A percentile compares a stretch with the other conserved stretches of the same genome.
Conservation (phyloP, 164 flowering plant species). For the Platanus orientalis region DNA sequence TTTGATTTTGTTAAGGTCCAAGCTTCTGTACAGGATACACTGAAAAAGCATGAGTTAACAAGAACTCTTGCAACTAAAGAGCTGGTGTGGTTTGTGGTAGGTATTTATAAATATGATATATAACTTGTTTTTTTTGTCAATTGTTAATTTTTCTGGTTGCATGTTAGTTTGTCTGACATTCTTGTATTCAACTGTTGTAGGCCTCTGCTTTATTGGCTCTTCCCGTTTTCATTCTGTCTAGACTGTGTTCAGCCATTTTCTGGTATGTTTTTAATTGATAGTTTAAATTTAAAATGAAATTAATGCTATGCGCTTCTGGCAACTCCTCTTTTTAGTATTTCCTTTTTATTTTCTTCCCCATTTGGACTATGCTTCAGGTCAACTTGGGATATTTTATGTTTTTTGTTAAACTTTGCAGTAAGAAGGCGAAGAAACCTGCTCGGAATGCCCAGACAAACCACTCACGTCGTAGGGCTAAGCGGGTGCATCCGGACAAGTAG, state of each 20-base stretch:
- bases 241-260: no score
- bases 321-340: no score
- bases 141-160: background rate
- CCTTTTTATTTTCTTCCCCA: no score
- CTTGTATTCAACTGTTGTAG: conserved; percentile 25
- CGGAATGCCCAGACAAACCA: conserved; percentile 34
- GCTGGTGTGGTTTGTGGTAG: conserved; percentile 77
- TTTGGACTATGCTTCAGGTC: no score
- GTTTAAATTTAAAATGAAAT: no score
- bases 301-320: no score
- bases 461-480: conserved; percentile 52
- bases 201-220: conserved; percentile 61
- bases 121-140: no score
- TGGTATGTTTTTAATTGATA: no score
- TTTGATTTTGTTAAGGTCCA: conserved; percentile 38
- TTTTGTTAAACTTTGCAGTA: conserved; percentile 27
- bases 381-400: background rate
- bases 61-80: conserved; percentile 72
- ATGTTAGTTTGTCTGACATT: background rate
- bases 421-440: conserved; percentile 33
- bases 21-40: conserved; percentile 39
- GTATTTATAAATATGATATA: conserved; percentile 9
- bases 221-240: no score
- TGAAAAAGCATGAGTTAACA: conserved; percentile 62
- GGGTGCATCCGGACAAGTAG: conserved; percentile 32